A percentile compares a stretch with the other conserved stretches of the same genome.
Evolutionary conservation across 2,329 filamentous ascomycete genomes (phyloP).

Genomic region (Arachnomyces sp.): DNA sequence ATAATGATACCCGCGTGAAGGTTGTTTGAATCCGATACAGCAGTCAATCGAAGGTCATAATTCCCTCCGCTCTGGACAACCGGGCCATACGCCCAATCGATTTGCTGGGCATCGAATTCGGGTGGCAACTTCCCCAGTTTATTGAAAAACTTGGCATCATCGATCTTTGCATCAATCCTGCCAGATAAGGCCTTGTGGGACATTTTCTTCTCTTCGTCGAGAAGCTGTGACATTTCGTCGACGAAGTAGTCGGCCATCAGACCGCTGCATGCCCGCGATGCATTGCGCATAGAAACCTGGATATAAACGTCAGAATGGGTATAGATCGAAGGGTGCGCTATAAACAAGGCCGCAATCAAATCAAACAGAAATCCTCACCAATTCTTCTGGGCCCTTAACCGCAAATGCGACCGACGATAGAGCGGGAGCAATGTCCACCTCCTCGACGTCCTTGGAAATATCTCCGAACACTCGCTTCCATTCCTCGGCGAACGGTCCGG

Average conservation of each 20-base stretch:
- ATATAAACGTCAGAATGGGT: slow-evolving; percentile 10
- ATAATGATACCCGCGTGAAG: slow-evolving; percentile 91
- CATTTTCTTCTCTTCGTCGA: slow-evolving; percentile 95
- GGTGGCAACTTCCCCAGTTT: slow-evolving; percentile 69
- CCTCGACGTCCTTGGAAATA: slow-evolving; percentile 74
- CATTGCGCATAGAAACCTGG: slow-evolving; percentile 80
- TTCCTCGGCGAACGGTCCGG: slow-evolving; percentile 86
- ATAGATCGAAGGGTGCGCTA: slow-evolving; percentile 10
- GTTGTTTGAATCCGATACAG: slow-evolving; percentile 70
- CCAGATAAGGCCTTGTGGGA: slow-evolving; percentile 79
- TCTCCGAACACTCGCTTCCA: slow-evolving; percentile 80
- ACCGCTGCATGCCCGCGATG: slow-evolving; percentile 86
- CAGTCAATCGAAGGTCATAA: slow-evolving; percentile 77
- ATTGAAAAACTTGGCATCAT: slow-evolving; percentile 90
- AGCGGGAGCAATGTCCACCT: slow-evolving; percentile 75
- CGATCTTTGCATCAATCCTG: slow-evolving; percentile 83
- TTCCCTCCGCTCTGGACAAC: slow-evolving; percentile 91
- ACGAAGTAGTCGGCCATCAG: slow-evolving; percentile 95
- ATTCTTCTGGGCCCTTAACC: slow-evolving; percentile 88
- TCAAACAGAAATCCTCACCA: slow-evolving; percentile 43
- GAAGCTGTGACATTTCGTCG: slow-evolving; percentile 92
- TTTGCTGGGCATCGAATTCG: slow-evolving; percentile 77
- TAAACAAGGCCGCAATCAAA: not conserved
- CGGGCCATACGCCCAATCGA: slow-evolving; percentile 90
- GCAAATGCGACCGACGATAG: slow-evolving; percentile 78